phyloP scores from a whole-genome alignment of 768 basidiomycete genomes.

The Inosperma sp. region DNA sequence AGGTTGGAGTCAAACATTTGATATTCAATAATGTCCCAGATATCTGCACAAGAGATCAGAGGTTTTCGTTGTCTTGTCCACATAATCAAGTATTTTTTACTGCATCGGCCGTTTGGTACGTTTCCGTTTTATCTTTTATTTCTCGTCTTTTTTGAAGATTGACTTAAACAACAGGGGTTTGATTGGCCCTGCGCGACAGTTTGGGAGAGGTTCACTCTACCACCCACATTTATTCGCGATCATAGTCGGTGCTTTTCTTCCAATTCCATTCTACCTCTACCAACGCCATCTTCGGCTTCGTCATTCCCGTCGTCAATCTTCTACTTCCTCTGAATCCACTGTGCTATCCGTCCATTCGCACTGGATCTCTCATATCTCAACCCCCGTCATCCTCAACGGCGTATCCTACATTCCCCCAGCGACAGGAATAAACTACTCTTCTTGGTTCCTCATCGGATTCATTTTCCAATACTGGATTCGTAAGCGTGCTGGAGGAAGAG shows the following conservation, averaged over 20 bases:
- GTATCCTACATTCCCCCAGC: slow-evolving; percentile 82
- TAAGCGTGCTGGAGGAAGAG: slow-evolving; percentile 58
- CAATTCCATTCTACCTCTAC: slow-evolving; percentile 84
- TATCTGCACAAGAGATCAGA: slow-evolving; percentile 61
- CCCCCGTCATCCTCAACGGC: slow-evolving; percentile 81
- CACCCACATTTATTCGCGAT: slow-evolving; percentile 78
- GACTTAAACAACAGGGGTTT: slow-evolving; percentile 52
- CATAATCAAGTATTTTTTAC: slow-evolving; percentile 85
- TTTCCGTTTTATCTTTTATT: slow-evolving; percentile 14
- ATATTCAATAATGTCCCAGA: slow-evolving; percentile 70
- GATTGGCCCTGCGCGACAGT: slow-evolving; percentile 74
- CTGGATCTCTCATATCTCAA: slow-evolving; percentile 74
- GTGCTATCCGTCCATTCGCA: too few species aligned
- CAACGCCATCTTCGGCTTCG: slow-evolving; percentile 65
- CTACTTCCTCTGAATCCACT: slow-evolving; percentile 27
- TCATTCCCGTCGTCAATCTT: too few species aligned
- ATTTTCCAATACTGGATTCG: slow-evolving; percentile 82
- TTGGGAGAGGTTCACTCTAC: slow-evolving; percentile 61
- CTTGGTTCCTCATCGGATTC: slow-evolving; percentile 84
- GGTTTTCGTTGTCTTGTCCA: slow-evolving; percentile 73
- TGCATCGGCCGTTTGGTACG: slow-evolving; percentile 86
- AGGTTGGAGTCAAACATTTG: slow-evolving; percentile 83
- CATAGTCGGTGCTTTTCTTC: slow-evolving; percentile 73
- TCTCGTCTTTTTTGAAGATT: neutral
- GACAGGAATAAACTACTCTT: slow-evolving; percentile 89